Base-by-base conservation (phyloP, 176 grass and related monocot genomes). In the Canna indica region DNA sequence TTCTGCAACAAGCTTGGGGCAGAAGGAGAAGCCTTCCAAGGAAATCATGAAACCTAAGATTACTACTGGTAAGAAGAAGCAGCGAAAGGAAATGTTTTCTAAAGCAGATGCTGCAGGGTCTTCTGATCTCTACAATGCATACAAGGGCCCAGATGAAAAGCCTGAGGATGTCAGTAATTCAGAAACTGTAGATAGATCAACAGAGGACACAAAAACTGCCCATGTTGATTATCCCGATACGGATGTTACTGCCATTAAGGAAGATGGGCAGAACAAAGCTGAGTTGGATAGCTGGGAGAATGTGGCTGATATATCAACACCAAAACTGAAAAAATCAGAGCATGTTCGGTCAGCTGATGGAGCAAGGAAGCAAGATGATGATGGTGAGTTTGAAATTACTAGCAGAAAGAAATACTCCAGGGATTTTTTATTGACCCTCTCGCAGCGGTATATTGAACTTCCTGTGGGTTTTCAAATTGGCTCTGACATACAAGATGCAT, bases 51-150 rank as follows among this genome's bases (percentile, higher is more conserved):
- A 76, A 59, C 72, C 81, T 2, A 96, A 96, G 71, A 81, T 73
- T 50, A 17, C 45, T 46, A 29, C 78, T 45, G 78, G 60, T 13
- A 96, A 63, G 48, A 96, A 73, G 77, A 91, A 89, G 72, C 80
- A 76, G 15, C 80, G 70, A 68, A 96, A 85, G 77, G 88, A 96
- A 82, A 86, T 96, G 73, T 86, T 89, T 67, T 86, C 83, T 26
- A 96, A 91, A 82, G 92, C 92, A 67, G 92, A 96, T 89, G 92
- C 92, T 25, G 92, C 88, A 7, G 92, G 88, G 62, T 79, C 48
- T 67, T 89, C 88, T 70, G 92, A 96, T 75, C 84, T 96, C 79
- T 96, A 96, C 71, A 96, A 88, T 77, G 92, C 92, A 63, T 96
- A 91, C 68, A 96, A 89, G 47, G 86, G 92, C 42, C 85, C 88